A percentile compares a stretch with the other conserved stretches of the same genome.
Conservation (phyloP, 192 early-diverging fungal genomes). For the Coemansia sp. region DNA sequence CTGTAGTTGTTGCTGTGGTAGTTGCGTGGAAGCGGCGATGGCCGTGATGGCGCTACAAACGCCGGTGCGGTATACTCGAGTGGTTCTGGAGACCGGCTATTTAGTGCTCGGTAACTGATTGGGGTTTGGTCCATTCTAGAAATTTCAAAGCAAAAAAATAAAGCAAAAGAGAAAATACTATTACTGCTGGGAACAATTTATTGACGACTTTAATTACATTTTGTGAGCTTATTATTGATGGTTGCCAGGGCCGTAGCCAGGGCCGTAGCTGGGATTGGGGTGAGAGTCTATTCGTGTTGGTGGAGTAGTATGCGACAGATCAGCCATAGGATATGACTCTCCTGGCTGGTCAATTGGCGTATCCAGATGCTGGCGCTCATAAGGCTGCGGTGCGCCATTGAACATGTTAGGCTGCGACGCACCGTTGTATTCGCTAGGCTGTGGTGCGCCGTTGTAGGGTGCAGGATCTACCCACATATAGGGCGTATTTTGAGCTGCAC, state of each 20-base stretch:
- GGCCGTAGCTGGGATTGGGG: not conserved
- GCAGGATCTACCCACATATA: constrained; percentile 21
- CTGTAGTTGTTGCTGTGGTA: constrained; percentile 14
- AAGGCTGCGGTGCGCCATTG: no score
- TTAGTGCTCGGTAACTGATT: not conserved
- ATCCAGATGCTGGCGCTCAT: constrained; percentile 1
- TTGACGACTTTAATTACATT: no score
- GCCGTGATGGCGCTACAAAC: constrained; percentile 6
- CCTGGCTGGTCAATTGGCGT: constrained; percentile 4
- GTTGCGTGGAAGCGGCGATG: constrained; percentile 9
- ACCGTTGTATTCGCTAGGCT: constrained; percentile 26
- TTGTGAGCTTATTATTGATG: not conserved
- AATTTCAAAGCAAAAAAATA: no score
- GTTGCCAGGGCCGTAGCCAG: not conserved
- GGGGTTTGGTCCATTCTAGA: no score
- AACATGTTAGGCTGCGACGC: no score
- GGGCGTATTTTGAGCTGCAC: no score
- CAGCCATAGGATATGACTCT: constrained; percentile 13
- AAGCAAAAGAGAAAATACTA: no score
- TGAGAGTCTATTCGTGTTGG: not conserved
- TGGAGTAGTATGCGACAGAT: constrained; percentile 3
- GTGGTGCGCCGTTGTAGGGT: constrained; percentile 23
- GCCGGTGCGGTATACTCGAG: constrained; percentile 18
- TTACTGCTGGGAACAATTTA: no score
- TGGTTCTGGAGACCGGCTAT: constrained; percentile 18